These are phyloP conservation scores for Panus rudis DNA, from an alignment of 768 basidiomycete species.

Conservation along the genomic window DNA sequence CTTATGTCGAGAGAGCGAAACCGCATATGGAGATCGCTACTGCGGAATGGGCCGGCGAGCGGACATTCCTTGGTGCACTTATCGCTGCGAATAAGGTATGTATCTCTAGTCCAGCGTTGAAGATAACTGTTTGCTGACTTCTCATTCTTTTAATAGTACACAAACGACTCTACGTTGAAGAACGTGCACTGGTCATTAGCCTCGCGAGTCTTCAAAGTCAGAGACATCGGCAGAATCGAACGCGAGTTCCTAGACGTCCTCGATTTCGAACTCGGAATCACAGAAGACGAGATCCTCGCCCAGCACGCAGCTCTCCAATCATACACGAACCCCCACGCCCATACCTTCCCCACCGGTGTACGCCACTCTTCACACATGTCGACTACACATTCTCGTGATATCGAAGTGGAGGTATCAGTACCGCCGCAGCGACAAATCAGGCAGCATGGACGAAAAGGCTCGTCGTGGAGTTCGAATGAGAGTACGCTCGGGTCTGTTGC, in stretches of 20 bases:
- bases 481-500: too few species aligned
- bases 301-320: slow-evolving; percentile 31
- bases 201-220: slow-evolving; percentile 74
- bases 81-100: slow-evolving; percentile 5
- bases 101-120: slow-evolving; percentile 6
- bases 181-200: slow-evolving; percentile 89
- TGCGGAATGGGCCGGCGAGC: slow-evolving; percentile 1
- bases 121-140: background rate
- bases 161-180: slow-evolving; percentile 86
- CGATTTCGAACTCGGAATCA: slow-evolving; percentile 63
- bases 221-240: slow-evolving; percentile 75
- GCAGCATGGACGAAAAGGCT: too few species aligned
- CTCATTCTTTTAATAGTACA: slow-evolving; percentile 40
- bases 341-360: slow-evolving; percentile 10
- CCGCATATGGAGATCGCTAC: slow-evolving; percentile 1
- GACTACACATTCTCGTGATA: too few species aligned
- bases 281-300: slow-evolving; percentile 55
- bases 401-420: too few species aligned
- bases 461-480: too few species aligned
- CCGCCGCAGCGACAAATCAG: too few species aligned
- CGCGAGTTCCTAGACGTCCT: slow-evolving; percentile 78
- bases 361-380: too few species aligned
- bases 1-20: slow-evolving; percentile 3
- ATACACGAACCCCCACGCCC: slow-evolving; percentile 23
- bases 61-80: slow-evolving; percentile 2